Evolutionary conservation across 2,329 filamentous ascomycete species (phyloP).

Genomic region (Ceratocystis lukuohia): DNA sequence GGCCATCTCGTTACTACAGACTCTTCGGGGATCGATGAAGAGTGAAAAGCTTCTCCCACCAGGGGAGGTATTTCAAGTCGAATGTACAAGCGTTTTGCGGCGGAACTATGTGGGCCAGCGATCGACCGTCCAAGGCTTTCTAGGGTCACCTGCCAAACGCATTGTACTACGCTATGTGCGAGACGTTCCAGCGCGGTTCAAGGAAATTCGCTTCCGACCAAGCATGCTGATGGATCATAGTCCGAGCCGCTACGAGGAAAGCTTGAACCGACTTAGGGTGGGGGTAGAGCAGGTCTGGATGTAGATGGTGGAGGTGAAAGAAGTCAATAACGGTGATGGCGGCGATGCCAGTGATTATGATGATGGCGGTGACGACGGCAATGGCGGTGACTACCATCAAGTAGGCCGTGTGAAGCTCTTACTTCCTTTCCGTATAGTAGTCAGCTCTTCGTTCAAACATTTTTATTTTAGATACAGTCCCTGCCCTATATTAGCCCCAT

Average conservation of each 20-base stretch:
- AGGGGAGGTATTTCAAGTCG: constrained; percentile 61
- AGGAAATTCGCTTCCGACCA: constrained; percentile 56
- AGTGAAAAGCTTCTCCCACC: constrained; percentile 59
- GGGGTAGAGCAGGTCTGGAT: constrained; percentile 31
- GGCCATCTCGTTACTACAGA: constrained; percentile 54
- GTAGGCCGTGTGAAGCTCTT: too few species aligned
- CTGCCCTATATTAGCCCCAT: neutral
- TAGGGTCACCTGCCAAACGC: constrained; percentile 51
- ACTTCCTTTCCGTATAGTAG: too few species aligned
- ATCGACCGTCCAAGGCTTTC: constrained; percentile 34
- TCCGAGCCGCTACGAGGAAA: constrained; percentile 59
- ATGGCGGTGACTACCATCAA: neutral
- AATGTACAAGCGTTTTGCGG: constrained; percentile 53
- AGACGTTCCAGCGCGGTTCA: constrained; percentile 57
- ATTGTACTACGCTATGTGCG: constrained; percentile 57
- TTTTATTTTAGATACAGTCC: neutral
- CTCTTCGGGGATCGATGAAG: constrained; percentile 53
- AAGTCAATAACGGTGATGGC: neutral
- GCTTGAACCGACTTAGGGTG: constrained; percentile 44
- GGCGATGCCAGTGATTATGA: too few species aligned
- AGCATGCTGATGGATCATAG: constrained; percentile 67
- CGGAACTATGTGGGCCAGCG: constrained; percentile 33
- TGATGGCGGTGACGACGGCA: neutral
- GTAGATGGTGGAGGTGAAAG: neutral
- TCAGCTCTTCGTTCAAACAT: too few species aligned